Evolutionary conservation across 768 basidiomycete species (phyloP), one percentile per base, ranked within the genome.

Genomic region (Calocybe gangraenosa): DNA sequence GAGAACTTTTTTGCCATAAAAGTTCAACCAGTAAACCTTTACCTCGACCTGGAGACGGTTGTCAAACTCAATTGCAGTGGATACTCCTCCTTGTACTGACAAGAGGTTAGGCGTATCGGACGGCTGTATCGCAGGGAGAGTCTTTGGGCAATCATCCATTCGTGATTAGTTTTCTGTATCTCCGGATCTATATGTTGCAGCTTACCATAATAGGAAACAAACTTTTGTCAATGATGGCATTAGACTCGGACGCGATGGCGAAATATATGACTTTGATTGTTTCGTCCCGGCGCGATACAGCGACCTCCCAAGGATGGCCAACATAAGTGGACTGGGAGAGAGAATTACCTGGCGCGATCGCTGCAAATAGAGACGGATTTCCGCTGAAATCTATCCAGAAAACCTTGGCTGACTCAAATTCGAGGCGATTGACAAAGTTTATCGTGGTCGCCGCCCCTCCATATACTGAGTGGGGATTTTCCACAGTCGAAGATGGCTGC

Each of bases 41-140:
- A 53, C 40, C 7, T 23, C 33, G 40, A 37, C 28, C 30, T 36
- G n/a, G 11, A 53, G 49, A 18, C 7, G n/a, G 19, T 53, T 53
- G 7, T 44, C 41, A 15, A 53, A 53, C n/a, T 41, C 38, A 18
- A 53, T 48, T 15, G 18, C 21, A n/a, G 52, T 53, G 4, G 42
- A 25, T 19, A 8, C 15, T 7, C 37, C 42, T 4, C 38, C 46
- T 1, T 33, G 8, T 7, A 11, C 21, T 6, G 52, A 53, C 8
- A 5, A 2, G 5, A 39, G 14, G 18, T 39, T 40, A n/a, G 7
- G 6, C 9, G 25, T 3, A 2, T 2, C 14, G 21, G 28, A 15
- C 11, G 40, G 25, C 15, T 2, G 0, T 8, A 32, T 1, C 10
- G 20, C 33, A 7, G 11, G 0, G 7, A 52, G 40, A 14, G 18